Percentiles rank a stretch among this genome's conserved stretches.
These are phyloP conservation scores for Biancaea sappan DNA, from an alignment of 306 rosid species.

Conservation along the genomic window DNA sequence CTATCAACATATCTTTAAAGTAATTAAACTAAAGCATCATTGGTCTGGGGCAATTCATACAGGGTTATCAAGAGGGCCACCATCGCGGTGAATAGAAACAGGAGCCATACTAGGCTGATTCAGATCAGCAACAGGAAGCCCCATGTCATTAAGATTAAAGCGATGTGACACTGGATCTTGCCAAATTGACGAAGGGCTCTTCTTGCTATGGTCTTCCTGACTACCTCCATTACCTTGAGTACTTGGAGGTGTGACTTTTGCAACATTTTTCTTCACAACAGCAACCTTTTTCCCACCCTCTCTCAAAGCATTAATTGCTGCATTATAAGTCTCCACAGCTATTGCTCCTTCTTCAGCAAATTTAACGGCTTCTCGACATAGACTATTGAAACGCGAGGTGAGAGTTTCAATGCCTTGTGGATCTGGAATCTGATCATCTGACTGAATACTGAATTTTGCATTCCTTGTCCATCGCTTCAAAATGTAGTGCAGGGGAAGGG, in stretches of 20 bases:
- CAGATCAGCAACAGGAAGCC: slow-evolving; percentile 58
- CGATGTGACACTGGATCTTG: slow-evolving; percentile 58
- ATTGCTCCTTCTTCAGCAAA: slow-evolving; percentile 80
- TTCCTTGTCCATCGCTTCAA: slow-evolving; percentile 80
- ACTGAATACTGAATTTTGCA: slow-evolving; percentile 48
- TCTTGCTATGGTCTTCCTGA: slow-evolving; percentile 63
- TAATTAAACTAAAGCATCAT: not conserved
- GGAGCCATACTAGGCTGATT: slow-evolving; percentile 56
- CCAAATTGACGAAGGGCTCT: slow-evolving; percentile 47
- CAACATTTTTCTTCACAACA: slow-evolving; percentile 58
- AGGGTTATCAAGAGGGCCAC: slow-evolving; percentile 52
- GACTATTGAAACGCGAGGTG: slow-evolving; percentile 61
- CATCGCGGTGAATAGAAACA: slow-evolving; percentile 58
- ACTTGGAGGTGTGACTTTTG: slow-evolving; percentile 48
- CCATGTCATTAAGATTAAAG: slow-evolving; percentile 60
- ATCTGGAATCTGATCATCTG: slow-evolving; percentile 53
- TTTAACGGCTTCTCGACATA: slow-evolving; percentile 72
- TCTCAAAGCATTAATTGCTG: slow-evolving; percentile 57
- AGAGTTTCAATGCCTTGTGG: slow-evolving; percentile 55
- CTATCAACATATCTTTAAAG: slow-evolving; percentile 3
- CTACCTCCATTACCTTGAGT: slow-evolving; percentile 53
- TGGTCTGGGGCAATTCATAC: slow-evolving; percentile 45
- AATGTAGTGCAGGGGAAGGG: slow-evolving; percentile 70
- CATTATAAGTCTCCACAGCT: slow-evolving; percentile 64
- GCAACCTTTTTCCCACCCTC: slow-evolving; percentile 58